Percentiles rank a stretch among this genome's conserved stretches.
Conservation (phyloP, 176 grass and related monocot species). For the Juncus effusus region DNA sequence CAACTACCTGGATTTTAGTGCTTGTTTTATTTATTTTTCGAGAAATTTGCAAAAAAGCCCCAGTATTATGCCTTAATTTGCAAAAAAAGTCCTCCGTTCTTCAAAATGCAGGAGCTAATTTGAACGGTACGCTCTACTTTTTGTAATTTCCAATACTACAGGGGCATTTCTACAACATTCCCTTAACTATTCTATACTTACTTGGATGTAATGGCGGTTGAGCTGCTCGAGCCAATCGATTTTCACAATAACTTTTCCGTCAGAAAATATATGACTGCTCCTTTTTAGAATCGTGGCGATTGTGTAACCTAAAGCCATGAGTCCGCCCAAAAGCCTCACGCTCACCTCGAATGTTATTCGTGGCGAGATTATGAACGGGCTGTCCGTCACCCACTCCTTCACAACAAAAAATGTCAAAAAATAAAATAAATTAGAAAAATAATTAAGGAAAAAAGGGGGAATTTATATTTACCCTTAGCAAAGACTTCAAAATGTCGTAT, state of each 20-base stretch:
- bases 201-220: constrained; percentile 73
- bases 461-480: too few species aligned
- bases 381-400: constrained; percentile 96
- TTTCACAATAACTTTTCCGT: constrained; percentile 85
- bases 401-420: constrained; percentile 3
- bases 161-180: too few species aligned
- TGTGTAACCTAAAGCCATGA: constrained; percentile 94
- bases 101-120: too few species aligned
- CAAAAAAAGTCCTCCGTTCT: too few species aligned
- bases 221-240: constrained; percentile 95
- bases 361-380: constrained; percentile 96
- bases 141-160: too few species aligned
- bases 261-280: constrained; percentile 74
- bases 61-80: too few species aligned
- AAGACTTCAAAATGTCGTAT: too few species aligned
- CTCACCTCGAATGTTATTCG: constrained; percentile 99
- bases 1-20: too few species aligned
- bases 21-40: too few species aligned
- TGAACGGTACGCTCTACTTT: too few species aligned
- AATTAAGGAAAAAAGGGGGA: background rate
- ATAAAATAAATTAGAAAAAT: constrained; percentile 8
- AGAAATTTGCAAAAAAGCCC: too few species aligned
- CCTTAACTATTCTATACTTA: constrained; percentile 23
- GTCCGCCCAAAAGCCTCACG: constrained; percentile 94
- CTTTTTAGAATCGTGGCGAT: constrained; percentile 97